These are phyloP conservation scores for Ocimum tenuiflorum DNA, from an alignment of 257 asterid genomes.

Conservation along the genomic window DNA sequence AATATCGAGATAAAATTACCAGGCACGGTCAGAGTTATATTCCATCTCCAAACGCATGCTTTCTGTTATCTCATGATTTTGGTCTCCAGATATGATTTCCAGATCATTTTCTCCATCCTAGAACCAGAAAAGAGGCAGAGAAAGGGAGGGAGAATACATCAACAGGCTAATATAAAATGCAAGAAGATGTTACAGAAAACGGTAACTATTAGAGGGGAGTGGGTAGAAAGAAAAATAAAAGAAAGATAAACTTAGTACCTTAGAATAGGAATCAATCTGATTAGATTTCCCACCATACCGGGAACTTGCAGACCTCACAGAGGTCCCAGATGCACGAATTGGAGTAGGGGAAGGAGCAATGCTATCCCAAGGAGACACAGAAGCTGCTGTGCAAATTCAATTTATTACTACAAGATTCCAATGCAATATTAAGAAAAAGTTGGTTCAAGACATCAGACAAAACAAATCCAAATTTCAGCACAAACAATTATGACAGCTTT, in stretches of 20 bases:
- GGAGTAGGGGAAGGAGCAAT: constrained; percentile 90
- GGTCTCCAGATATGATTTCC: constrained; percentile 34
- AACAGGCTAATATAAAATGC: constrained; percentile 12
- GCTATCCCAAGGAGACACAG: constrained; percentile 89
- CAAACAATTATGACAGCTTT: neutral
- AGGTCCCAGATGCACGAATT: constrained; percentile 83
- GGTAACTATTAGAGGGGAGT: neutral
- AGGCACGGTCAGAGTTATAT: constrained; percentile 79
- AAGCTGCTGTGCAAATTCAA: constrained; percentile 24
- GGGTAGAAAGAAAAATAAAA: neutral
- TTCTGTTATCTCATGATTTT: constrained; percentile 61
- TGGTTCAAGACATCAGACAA: constrained; percentile 15
- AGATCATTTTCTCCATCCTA: constrained; percentile 51
- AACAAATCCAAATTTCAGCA: constrained; percentile 8
- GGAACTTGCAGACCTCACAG: constrained; percentile 60
- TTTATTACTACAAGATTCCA: neutral
- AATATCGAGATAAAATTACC: constrained; percentile 41
- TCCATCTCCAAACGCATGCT: constrained; percentile 88
- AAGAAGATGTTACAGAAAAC: neutral
- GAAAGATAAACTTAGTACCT: constrained; percentile 38
- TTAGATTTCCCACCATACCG: constrained; percentile 53
- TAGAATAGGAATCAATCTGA: constrained; percentile 33
- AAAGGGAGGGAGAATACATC: neutral
- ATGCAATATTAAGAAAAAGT: neutral
- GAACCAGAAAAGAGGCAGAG: constrained; percentile 18